Conservation (phyloP, 805 yeast genomes). For the Blastobotrys parvus region DNA sequence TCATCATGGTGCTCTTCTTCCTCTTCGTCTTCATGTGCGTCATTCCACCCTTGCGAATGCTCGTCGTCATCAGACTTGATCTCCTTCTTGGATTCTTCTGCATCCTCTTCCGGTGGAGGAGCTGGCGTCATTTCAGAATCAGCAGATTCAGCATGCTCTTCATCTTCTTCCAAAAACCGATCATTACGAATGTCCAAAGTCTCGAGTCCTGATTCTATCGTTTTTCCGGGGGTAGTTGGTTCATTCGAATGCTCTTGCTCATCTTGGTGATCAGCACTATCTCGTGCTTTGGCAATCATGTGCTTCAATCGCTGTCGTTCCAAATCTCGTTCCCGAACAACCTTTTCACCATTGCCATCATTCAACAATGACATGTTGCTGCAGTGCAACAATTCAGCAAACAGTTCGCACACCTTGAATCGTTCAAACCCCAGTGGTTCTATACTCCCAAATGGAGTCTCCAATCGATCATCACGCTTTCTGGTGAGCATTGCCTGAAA, state of each 20-base stretch:
- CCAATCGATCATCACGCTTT: constrained; percentile 30
- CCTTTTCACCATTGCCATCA: constrained; percentile 60
- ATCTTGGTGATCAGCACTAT: constrained; percentile 11
- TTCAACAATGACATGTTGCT: constrained; percentile 93
- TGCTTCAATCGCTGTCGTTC: constrained; percentile 47
- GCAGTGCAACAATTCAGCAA: constrained; percentile 92
- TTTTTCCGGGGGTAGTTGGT: constrained; percentile 14
- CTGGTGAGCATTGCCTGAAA: constrained; percentile 55
- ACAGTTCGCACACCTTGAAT: constrained; percentile 81
- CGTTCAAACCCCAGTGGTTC: constrained; percentile 85
- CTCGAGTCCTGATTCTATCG: constrained; percentile 2
- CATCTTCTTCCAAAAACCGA: constrained; percentile 9
- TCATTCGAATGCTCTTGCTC: constrained; percentile 15
- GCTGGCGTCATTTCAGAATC: constrained; percentile 10
- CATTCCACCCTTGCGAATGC: not conserved
- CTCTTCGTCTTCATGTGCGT: constrained; percentile 1
- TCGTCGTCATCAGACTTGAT: constrained; percentile 18
- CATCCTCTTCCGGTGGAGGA: constrained; percentile 2
- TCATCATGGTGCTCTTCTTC: constrained; percentile 18
- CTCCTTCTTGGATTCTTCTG: constrained; percentile 5
- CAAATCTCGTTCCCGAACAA: constrained; percentile 60
- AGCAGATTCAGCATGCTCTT: constrained; percentile 21
- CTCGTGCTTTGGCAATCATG: constrained; percentile 19
- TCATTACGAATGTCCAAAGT: constrained; percentile 15
- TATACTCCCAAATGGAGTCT: constrained; percentile 57